Evolutionary conservation across 2,329 filamentous ascomycete genomes (phyloP).

Genomic region (Apiospora pterosperma): DNA sequence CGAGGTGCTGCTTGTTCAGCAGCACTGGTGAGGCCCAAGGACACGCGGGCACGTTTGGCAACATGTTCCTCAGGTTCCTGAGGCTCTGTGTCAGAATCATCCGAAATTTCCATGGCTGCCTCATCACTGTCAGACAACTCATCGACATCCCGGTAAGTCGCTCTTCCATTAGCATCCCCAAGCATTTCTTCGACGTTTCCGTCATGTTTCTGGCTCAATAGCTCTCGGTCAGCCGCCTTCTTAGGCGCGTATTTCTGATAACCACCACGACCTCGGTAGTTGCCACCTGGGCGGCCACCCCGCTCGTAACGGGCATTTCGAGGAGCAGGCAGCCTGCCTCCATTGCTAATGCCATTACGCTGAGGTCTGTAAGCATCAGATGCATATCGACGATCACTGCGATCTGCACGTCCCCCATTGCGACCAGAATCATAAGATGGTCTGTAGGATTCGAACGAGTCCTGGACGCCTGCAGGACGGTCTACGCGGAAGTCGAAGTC

Average conservation of each 20-base stretch:
- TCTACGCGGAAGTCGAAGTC: slow-evolving; percentile 57
- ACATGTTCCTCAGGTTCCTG: slow-evolving; percentile 40
- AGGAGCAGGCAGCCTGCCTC: not conserved
- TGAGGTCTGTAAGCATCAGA: not conserved
- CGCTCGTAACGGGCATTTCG: not conserved
- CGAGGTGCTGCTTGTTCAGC: slow-evolving; percentile 56
- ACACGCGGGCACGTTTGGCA: slow-evolving; percentile 38
- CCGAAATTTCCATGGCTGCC: slow-evolving; percentile 62
- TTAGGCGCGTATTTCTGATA: not conserved
- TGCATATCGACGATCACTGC: slow-evolving; percentile 7
- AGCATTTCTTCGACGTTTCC: slow-evolving; percentile 43
- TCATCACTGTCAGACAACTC: slow-evolving; percentile 62
- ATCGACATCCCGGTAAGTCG: slow-evolving; percentile 52
- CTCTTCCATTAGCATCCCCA: slow-evolving; percentile 39
- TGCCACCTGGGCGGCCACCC: not conserved
- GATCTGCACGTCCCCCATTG: slow-evolving; percentile 9
- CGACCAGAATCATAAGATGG: slow-evolving; percentile 14
- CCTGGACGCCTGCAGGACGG: slow-evolving; percentile 46
- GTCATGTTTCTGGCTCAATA: slow-evolving; percentile 42
- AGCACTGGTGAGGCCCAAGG: slow-evolving; percentile 27
- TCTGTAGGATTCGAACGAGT: slow-evolving; percentile 30
- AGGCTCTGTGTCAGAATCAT: slow-evolving; percentile 40
- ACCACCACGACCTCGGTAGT: not conserved
- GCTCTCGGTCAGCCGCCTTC: slow-evolving; percentile 32
- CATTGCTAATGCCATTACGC: not conserved